phyloP scores from a whole-genome alignment of 805 yeast genomes.

The Metschnikowia arizonensis region DNA sequence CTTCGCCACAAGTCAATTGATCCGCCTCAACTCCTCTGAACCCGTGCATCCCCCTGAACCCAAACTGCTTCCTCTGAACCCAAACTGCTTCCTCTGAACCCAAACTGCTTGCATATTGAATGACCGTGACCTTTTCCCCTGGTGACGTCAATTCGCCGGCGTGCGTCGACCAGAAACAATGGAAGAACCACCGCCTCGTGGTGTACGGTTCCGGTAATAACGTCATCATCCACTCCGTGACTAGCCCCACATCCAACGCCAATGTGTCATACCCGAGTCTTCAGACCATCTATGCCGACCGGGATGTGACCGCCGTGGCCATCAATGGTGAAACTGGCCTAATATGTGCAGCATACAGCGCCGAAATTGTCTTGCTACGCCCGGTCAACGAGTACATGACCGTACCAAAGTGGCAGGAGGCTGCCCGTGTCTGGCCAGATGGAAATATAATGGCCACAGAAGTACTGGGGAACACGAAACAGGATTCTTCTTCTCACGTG shows the following conservation, averaged over 20 bases:
- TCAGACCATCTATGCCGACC: constrained; percentile 71
- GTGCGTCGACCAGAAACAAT: constrained; percentile 54
- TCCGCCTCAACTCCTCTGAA: background rate
- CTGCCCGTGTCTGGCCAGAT: constrained; percentile 16
- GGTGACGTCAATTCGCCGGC: constrained; percentile 71
- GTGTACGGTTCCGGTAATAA: constrained; percentile 88
- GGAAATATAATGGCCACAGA: too few species aligned
- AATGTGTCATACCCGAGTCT: constrained; percentile 29
- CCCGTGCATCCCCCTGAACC: too few species aligned
- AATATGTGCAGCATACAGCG: constrained; percentile 49
- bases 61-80: background rate
- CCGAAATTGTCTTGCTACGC: constrained; percentile 45
- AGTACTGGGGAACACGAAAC: too few species aligned
- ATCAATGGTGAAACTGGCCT: constrained; percentile 58
- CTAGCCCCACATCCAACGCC: constrained; percentile 6
- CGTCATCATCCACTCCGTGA: constrained; percentile 46
- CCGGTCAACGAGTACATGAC: constrained; percentile 52
- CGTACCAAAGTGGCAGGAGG: constrained; percentile 44
- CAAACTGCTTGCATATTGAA: constrained; percentile 17
- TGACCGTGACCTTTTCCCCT: constrained; percentile 72
- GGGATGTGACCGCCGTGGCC: constrained; percentile 64
- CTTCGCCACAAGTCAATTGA: too few species aligned
- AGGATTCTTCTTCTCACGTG: background rate
- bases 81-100: too few species aligned
- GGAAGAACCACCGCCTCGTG: constrained; percentile 63